A percentile compares a stretch with the other conserved stretches of the same genome.
Evolutionary conservation across 2,329 filamentous ascomycete genomes (phyloP).

Genomic region (Venturia aucupariae): DNA sequence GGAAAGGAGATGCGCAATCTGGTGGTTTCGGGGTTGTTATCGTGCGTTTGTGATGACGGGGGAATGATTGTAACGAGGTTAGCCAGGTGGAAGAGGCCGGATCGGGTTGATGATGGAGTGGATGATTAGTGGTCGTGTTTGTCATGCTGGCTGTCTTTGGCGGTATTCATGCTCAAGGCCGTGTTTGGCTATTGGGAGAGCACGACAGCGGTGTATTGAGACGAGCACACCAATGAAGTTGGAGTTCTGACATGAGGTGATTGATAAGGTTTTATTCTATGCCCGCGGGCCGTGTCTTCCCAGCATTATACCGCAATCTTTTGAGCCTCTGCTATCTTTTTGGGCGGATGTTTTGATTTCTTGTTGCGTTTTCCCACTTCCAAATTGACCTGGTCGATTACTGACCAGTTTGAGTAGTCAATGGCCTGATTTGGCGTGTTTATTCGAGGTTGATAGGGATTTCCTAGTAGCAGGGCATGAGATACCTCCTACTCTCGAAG

Average conservation of each 20-base stretch:
- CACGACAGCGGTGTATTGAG: not conserved
- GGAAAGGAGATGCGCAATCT: not conserved
- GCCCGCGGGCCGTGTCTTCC: not conserved
- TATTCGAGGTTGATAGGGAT: not conserved
- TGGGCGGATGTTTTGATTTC: not conserved
- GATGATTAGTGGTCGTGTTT: not conserved
- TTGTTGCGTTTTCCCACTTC: not conserved
- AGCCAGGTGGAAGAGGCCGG: not conserved
- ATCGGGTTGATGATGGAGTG: not conserved
- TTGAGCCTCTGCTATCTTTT: not conserved
- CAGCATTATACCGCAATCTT: not conserved
- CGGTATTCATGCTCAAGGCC: not conserved
- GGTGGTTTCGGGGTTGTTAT: not conserved
- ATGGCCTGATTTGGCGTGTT: not conserved
- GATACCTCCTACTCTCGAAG: constrained; percentile 26
- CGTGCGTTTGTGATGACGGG: not conserved
- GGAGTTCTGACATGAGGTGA: not conserved
- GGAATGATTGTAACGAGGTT: not conserved
- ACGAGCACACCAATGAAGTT: not conserved
- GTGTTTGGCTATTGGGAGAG: not conserved
- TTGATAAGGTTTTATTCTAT: not conserved
- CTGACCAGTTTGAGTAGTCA: not conserved
- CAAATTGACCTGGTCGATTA: not conserved
- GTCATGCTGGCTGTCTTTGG: not conserved
- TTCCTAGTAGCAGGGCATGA: constrained; percentile 20